These are phyloP conservation scores for Diaporthe australafricana DNA, from an alignment of 2,329 filamentous ascomycete species.

Conservation along the genomic window DNA sequence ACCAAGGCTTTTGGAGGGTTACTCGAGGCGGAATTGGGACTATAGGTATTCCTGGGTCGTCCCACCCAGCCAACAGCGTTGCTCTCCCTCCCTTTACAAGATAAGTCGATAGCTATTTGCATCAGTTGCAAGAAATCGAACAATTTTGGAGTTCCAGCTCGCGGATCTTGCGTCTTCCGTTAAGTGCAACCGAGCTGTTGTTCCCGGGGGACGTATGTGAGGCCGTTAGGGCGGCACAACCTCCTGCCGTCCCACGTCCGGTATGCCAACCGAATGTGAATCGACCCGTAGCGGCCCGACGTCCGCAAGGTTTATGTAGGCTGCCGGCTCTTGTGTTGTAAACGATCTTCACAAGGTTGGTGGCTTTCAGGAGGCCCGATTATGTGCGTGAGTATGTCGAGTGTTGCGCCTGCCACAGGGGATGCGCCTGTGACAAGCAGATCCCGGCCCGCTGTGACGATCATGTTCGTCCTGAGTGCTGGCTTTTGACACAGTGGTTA, in stretches of 20 bases:
- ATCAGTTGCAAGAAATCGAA: background rate
- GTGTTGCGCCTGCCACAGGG: background rate
- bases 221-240: background rate
- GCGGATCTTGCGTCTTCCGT: background rate
- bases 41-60: slow-evolving; percentile 1
- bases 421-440: background rate
- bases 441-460: slow-evolving; percentile 1
- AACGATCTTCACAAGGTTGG: slow-evolving; percentile 8
- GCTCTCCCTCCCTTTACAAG: background rate
- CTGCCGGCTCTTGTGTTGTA: background rate
- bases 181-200: background rate
- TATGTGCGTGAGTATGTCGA: background rate
- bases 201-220: background rate
- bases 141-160: slow-evolving; percentile 2
- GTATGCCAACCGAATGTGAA: background rate
- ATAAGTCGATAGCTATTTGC: too few relatives aligned
- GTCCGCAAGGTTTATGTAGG: background rate
- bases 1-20: background rate
- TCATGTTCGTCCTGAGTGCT: slow-evolving; percentile 14
- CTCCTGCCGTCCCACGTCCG: slow-evolving; percentile 19
- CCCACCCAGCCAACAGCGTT: background rate
- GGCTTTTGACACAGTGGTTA: background rate
- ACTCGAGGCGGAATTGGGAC: background rate
- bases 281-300: background rate
- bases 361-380: background rate